Evolutionary conservation across 495 filamentous ascomycete species (phyloP).

Genomic region (Parmelia sp.): DNA sequence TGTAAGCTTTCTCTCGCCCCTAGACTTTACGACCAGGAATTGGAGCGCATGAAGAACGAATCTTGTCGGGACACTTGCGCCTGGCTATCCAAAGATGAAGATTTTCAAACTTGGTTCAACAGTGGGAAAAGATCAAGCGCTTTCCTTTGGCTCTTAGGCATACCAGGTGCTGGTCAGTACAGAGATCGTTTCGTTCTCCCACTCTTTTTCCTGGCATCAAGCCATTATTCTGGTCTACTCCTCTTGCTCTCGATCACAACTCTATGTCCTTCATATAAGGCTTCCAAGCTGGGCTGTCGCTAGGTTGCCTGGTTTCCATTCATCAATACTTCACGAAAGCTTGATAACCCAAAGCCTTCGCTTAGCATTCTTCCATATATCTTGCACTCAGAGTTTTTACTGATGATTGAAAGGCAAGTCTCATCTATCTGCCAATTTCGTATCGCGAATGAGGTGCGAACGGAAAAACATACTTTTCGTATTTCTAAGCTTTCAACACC

Average conservation of each 20-base stretch:
- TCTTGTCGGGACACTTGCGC: constrained; percentile 5
- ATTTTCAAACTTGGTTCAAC: constrained; percentile 11
- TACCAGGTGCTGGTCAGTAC: constrained; percentile 13
- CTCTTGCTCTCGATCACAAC: no score
- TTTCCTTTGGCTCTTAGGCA: constrained; percentile 11
- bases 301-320: neutral
- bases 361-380: neutral
- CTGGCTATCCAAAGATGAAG: constrained; percentile 1
- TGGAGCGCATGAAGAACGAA: constrained; percentile 2
- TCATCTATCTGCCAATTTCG: constrained; percentile 11
- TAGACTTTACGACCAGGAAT: constrained; percentile 5
- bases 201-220: neutral
- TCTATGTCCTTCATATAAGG: no score
- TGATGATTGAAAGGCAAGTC: constrained; percentile 3
- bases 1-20: constrained; percentile 5
- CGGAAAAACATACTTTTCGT: constrained; percentile 8
- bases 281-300: no score
- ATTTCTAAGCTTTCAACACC: constrained; percentile 9
- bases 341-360: neutral
- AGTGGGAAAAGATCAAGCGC: constrained; percentile 5
- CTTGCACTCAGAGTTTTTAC: neutral
- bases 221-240: neutral
- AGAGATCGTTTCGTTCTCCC: neutral
- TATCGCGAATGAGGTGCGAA: neutral
- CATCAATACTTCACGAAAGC: neutral